Percentiles rank a stretch among this genome's conserved stretches.
These are phyloP conservation scores for Epichloe coenophiala DNA, from an alignment of 2,329 filamentous ascomycete genomes.

Conservation along the genomic window DNA sequence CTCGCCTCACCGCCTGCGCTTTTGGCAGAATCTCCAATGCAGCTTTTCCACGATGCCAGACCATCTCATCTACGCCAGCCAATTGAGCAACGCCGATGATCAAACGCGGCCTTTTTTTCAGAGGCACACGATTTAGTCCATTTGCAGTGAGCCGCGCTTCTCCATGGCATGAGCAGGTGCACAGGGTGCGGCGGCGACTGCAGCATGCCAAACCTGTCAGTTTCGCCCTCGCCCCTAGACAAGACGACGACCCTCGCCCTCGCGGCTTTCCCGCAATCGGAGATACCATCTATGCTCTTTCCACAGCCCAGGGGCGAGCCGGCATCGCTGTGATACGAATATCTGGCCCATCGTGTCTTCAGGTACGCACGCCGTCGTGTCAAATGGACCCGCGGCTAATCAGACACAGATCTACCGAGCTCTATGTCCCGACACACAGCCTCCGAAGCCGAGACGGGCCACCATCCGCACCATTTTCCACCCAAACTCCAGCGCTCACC, in stretches of 20 bases:
- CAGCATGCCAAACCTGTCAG: neutral
- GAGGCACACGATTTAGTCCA: neutral
- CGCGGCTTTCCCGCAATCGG: slow-evolving; percentile 9
- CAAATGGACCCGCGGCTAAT: neutral
- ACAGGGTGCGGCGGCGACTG: neutral
- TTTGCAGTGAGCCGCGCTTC: neutral
- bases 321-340: slow-evolving; percentile 85
- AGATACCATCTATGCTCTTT: slow-evolving; percentile 82
- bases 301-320: slow-evolving; percentile 70
- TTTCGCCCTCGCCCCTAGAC: neutral
- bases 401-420: slow-evolving; percentile 32
- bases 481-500: slow-evolving; percentile 13
- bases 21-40: neutral
- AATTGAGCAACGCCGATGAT: neutral
- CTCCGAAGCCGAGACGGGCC: slow-evolving; percentile 43
- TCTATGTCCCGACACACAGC: slow-evolving; percentile 33
- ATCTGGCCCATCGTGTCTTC: slow-evolving; percentile 63
- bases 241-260: neutral
- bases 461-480: slow-evolving; percentile 62
- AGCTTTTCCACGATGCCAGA: no score
- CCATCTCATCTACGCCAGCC: neutral
- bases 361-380: slow-evolving; percentile 28
- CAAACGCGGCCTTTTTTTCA: neutral
- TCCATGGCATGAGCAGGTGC: neutral
- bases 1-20: slow-evolving; percentile 10